Evolutionary conservation across 2,329 filamentous ascomycete genomes (phyloP).

Genomic region (Fusarium sp.): DNA sequence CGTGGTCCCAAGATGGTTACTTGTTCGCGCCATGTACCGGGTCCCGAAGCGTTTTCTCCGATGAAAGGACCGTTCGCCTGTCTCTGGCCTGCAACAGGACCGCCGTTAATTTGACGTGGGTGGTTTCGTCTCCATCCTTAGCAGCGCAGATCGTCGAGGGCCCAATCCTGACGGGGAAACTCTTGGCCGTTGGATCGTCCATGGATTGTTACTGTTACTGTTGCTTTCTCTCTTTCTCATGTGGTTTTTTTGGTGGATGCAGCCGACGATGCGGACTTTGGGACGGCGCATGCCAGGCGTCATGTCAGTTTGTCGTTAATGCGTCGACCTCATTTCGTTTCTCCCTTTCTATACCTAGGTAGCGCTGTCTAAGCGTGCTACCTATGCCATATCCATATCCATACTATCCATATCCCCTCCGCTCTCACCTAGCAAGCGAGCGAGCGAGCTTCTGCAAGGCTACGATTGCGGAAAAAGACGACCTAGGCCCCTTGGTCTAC

Average conservation of each 20-base stretch:
- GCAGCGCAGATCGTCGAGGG: constrained; percentile 33
- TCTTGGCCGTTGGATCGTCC: constrained; percentile 4
- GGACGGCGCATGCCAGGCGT: neutral
- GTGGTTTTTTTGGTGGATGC: constrained; percentile 6
- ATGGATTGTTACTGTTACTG: neutral
- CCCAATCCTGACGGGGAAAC: constrained; percentile 16
- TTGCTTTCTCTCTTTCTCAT: neutral
- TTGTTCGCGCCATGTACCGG: constrained; percentile 6
- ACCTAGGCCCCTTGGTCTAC: neutral
- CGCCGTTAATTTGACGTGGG: constrained; percentile 21
- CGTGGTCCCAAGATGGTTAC: constrained; percentile 7
- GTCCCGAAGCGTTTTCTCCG: constrained; percentile 8
- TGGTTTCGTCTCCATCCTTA: constrained; percentile 35
- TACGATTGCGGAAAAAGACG: neutral
- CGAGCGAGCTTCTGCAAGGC: neutral
- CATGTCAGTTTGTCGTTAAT: constrained; percentile 2
- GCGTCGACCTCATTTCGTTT: neutral
- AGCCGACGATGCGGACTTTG: neutral
- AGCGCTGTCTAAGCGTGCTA: neutral
- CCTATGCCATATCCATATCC: neutral
- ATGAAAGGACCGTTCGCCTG: constrained; percentile 33
- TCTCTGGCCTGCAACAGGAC: constrained; percentile 23
- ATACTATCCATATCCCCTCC: neutral
- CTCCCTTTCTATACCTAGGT: neutral
- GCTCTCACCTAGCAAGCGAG: neutral